A percentile compares a stretch with the other conserved stretches of the same genome.
Evolutionary conservation across 306 rosid species (phyloP).

Genomic region (Purshia tridentata): DNA sequence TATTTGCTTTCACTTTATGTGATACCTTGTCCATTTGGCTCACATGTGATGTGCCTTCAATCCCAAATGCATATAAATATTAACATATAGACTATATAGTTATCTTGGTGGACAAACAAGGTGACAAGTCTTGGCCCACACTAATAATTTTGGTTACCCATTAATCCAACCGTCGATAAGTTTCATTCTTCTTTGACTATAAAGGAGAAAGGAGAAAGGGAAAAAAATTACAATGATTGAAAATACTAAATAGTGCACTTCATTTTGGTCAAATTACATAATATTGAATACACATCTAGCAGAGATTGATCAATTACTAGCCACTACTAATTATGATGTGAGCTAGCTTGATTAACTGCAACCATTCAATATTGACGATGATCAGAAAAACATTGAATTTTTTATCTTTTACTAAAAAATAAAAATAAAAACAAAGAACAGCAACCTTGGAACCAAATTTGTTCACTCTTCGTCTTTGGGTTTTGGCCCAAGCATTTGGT

Average conservation of each 20-base stretch:
- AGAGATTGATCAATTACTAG: neutral
- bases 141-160: slow-evolving; percentile 23
- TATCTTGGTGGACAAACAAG: too few relatives aligned
- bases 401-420: too few relatives aligned
- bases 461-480: neutral
- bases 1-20: slow-evolving; percentile 19
- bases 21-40: slow-evolving; percentile 13
- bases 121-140: slow-evolving; percentile 14
- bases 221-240: neutral
- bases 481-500: neutral
- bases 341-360: too few relatives aligned
- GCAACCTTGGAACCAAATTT: neutral
- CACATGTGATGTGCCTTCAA: slow-evolving; percentile 5
- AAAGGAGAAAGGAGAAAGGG: neutral
- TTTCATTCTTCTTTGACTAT: neutral
- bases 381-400: too few relatives aligned
- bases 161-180: slow-evolving; percentile 15
- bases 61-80: neutral
- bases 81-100: too few relatives aligned
- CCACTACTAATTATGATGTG: too few relatives aligned
- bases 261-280: neutral
- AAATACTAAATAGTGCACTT: neutral
- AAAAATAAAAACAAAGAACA: neutral
- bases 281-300: neutral
- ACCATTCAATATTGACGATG: too few relatives aligned